Evolutionary conservation across 345 rosid species (phyloP).

Genomic region (Psidium guajava): DNA sequence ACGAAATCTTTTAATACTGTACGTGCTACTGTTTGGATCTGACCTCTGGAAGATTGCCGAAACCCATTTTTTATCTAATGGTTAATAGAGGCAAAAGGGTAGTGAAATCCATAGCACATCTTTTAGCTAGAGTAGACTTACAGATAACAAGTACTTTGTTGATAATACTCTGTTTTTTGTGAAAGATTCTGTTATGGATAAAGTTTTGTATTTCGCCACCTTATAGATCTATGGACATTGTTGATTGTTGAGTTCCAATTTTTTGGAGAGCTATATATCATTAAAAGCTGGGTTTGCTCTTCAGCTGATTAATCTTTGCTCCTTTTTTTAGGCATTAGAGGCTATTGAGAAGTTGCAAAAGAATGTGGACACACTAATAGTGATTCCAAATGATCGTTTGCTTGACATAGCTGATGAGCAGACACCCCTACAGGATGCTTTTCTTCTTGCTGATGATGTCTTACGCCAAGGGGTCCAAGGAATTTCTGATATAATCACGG

Average conservation of each 20-base stretch:
- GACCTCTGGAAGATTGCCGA: not conserved
- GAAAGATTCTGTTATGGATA: not conserved
- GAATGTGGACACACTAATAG: conserved; percentile 93
- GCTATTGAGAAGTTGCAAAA: conserved; percentile 91
- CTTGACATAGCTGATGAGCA: conserved; percentile 98
- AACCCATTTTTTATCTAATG: not conserved
- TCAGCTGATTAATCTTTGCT: not conserved
- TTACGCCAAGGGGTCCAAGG: conserved; percentile 99
- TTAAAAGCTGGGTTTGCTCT: not conserved
- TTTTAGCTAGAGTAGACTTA: not conserved
- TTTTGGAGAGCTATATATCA: not conserved
- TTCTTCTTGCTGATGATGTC: conserved; percentile 97
- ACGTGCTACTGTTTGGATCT: not conserved
- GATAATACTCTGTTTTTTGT: not conserved
- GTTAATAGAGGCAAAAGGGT: not conserved
- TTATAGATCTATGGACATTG: not conserved
- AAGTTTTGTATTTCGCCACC: not conserved
- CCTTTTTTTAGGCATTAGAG: conserved; percentile 67
- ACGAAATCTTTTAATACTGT: not conserved
- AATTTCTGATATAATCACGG: conserved; percentile 93
- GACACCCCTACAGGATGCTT: conserved; percentile 94
- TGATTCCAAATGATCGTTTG: conserved; percentile 93
- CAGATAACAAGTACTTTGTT: not conserved
- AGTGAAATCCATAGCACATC: not conserved
- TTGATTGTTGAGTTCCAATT: not conserved